Evolutionary conservation across 2,329 filamentous ascomycete genomes (phyloP), one percentile per base, ranked within the genome.

Genomic region (Pseudogymnoascus sp.): DNA sequence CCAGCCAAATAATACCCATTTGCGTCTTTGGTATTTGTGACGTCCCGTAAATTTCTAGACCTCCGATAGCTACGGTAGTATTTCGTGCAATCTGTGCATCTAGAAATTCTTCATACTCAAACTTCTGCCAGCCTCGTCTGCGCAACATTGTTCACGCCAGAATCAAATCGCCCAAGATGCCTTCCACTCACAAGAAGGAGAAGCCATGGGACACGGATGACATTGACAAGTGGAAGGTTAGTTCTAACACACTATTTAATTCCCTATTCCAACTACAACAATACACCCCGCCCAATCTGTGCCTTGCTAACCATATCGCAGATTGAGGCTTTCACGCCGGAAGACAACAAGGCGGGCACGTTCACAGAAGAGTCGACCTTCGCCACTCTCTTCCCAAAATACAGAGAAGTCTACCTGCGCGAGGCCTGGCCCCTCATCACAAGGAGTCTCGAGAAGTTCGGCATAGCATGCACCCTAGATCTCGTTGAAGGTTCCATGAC

Each of bases 191-290:
- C 77, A 89, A 96, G 66, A 88, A 84, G 68, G 91, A 95, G 2
- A 96, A 96, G 76, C 90, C 91, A 62, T 95, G 92, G 92, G 92
- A 97, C 72, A 96, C 92, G 62, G 92, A 96, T 66, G 94, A 97
- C 72, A 91, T 97, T 67, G 93, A 97, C 78, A 96, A 97, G 75
- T 97, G 92, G 92, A 93, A 92, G 81, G 86, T 87, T 65, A 61
- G 58, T 59, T 39, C 16, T 19, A 38, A 38, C 12, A 9, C 36
- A 11, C 3, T 22, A 14, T 59, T 16, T 11, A 52, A 52, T 52
- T 5, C 25, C 25, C 8, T 19, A n/a, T 16, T 52, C 45, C 25
- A 30, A 28, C 23, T 52, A 52, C 25, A 52, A 8, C 45, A 52
- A 19, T 52, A 16, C 45, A 35, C 22, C 11, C 36, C 23, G 33